phyloP scores from a whole-genome alignment of 371 early-diverging fungal genomes.

The Mucor plumbeus region DNA sequence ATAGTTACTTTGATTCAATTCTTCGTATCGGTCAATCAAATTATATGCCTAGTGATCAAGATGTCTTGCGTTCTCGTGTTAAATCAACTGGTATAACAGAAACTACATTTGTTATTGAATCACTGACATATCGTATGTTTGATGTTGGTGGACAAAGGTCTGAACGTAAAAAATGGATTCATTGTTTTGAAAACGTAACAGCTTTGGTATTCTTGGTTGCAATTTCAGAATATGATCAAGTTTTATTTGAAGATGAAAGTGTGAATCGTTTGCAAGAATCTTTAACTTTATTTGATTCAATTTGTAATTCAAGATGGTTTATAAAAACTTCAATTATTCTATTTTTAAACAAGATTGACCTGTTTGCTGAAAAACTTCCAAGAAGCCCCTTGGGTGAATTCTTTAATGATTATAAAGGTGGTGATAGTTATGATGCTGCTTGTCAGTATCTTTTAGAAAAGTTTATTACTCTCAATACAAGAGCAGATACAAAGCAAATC shows the following conservation, averaged over 20 bases:
- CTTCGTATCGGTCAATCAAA: constrained; percentile 77
- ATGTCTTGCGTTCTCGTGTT: constrained; percentile 80
- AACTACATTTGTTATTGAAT: constrained; percentile 81
- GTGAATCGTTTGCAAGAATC: constrained; percentile 74
- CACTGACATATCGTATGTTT: constrained; percentile 86
- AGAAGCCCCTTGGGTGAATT: constrained; percentile 65
- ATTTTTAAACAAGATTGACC: constrained; percentile 86
- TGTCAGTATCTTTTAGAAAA: constrained; percentile 51
- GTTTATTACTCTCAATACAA: constrained; percentile 49
- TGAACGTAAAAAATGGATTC: constrained; percentile 95
- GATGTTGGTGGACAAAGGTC: constrained; percentile 95
- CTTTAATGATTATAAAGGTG: constrained; percentile 78
- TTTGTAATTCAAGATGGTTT: constrained; percentile 83
- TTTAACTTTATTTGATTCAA: constrained; percentile 74
- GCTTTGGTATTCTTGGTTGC: constrained; percentile 93
- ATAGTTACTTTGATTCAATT: constrained; percentile 84
- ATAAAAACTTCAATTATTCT: constrained; percentile 80
- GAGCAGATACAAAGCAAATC: constrained; percentile 51
- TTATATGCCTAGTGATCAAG: constrained; percentile 89
- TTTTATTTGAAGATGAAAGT: constrained; percentile 89
- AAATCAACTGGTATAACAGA: constrained; percentile 91
- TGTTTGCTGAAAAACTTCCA: constrained; percentile 75
- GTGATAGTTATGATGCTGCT: constrained; percentile 69
- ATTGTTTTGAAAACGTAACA: constrained; percentile 94
- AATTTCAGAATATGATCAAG: constrained; percentile 95